Base-by-base conservation (phyloP, 768 basidiomycete species). In the Coprinopsis sp. region DNA sequence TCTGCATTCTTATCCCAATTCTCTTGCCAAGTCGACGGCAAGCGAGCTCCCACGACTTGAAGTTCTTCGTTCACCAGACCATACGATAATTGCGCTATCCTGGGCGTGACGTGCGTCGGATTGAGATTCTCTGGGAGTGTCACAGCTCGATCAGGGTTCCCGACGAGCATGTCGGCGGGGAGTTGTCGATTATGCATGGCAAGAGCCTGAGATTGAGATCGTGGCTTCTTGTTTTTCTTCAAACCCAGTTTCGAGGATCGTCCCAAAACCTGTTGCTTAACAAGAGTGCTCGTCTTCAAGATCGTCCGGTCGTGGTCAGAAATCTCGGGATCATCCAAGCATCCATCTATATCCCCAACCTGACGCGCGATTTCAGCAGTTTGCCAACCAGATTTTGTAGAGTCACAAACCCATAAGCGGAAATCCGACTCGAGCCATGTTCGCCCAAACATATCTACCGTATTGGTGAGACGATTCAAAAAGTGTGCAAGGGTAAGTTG, bases 61-160 rank as follows among this genome's bases (percentile, higher is more conserved):
- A 87, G 59, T 2, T 64, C 61, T 50, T 85, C 86, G 18, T 66
- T 69, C 41, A 87, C 81, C 0, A 76, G 68, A 0, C 73, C 71
- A 7, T 57, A 27, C 0, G 82, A 76, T 6, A 87, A 60, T 8
- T 63, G 55, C 6, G 70, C 71, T 34, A 88, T 79, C 16, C 71
- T 66, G 0, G 78, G 78, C 0, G 85, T 87, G 7, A 89, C 83
- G 38, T 77, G 75, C 0, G 84, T 86, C 5, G 65, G 64, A n/a
- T 60, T 72, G 53, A 79, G 77, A 24, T 74, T 72, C 51, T 78
- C 77, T 0, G 70, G 60, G 19, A 69, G 76, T 13, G 87, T 66
- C 2, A 84, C 77, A 2, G 70, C 73, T 4, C 76, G 54, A 54
- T 89, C 86, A 5, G 68, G 62, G 52, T 80, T 78, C 0, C 71